A percentile compares a stretch with the other conserved stretches of the same genome.
Evolutionary conservation across 2,329 filamentous ascomycete genomes (phyloP).

Genomic region (Alternaria infectoria): DNA sequence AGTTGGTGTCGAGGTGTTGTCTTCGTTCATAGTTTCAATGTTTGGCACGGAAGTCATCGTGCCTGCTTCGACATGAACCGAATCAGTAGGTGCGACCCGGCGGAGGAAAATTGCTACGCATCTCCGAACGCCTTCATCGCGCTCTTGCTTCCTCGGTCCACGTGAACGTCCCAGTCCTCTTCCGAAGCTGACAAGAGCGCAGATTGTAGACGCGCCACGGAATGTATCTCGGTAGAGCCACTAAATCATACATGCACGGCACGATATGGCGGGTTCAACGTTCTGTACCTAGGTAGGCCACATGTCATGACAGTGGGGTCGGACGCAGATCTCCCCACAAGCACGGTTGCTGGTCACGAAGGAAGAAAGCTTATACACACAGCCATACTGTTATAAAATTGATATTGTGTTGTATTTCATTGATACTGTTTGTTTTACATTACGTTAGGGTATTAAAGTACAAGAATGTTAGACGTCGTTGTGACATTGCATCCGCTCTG

Average conservation of each 20-base stretch:
- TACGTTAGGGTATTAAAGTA: conserved; percentile 3
- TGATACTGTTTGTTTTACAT: neutral
- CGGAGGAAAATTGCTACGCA: neutral
- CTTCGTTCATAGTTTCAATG: neutral
- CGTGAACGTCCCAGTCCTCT: neutral
- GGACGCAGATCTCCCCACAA: conserved; percentile 10
- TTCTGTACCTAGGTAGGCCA: conserved; percentile 16
- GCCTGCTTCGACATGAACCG: neutral
- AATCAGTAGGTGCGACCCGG: neutral
- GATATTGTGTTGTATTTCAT: neutral
- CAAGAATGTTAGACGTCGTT: neutral
- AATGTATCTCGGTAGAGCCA: neutral
- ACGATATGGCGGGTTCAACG: conserved; percentile 19
- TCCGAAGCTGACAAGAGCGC: neutral
- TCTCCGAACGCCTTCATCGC: neutral
- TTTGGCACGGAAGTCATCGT: neutral
- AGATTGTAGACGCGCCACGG: neutral
- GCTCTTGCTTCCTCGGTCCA: neutral
- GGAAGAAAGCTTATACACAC: neutral
- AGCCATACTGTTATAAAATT: neutral
- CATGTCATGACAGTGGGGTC: conserved; percentile 9
- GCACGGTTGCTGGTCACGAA: conserved; percentile 1
- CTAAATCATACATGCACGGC: neutral
- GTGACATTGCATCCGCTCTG: neutral
- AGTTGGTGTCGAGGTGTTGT: neutral